phyloP scores from a whole-genome alignment of 306 rosid species.

The Quercus variabilis region DNA sequence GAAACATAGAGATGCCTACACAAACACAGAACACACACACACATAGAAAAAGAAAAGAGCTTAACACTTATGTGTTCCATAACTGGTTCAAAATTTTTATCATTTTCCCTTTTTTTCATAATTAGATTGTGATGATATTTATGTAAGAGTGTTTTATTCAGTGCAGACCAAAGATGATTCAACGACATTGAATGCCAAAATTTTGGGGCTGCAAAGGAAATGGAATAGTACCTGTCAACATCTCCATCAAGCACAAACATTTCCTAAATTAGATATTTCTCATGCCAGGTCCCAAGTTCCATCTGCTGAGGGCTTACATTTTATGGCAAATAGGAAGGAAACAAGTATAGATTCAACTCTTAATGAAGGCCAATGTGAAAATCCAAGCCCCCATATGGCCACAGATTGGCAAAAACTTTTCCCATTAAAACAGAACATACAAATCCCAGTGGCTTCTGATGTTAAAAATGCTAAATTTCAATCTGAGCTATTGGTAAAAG shows the following conservation, averaged over 20 bases:
- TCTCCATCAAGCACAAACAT: conserved; percentile 45
- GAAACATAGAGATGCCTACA: background rate
- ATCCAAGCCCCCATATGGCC: conserved; percentile 26
- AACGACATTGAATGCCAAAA: conserved; percentile 36
- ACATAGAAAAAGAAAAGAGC: background rate
- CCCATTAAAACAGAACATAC: conserved; percentile 35
- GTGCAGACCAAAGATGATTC: conserved; percentile 72
- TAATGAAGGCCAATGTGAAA: conserved; percentile 33
- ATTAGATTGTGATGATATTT: conserved; percentile 8
- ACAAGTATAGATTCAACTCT: conserved; percentile 37
- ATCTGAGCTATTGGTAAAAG: conserved; percentile 17
- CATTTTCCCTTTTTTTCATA: background rate
- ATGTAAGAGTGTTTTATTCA: conserved; percentile 46
- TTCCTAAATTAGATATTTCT: conserved; percentile 39
- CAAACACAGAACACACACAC: no score
- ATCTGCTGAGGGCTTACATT: conserved; percentile 43
- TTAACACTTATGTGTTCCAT: conserved; percentile 15
- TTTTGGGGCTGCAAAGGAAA: conserved; percentile 60
- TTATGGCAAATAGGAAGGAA: conserved; percentile 37
- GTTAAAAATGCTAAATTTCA: conserved; percentile 16
- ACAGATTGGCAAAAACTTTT: conserved; percentile 29
- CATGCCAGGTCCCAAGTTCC: conserved; percentile 38
- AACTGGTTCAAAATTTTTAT: background rate
- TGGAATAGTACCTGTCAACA: conserved; percentile 67
- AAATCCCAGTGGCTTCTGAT: conserved; percentile 35